These are phyloP conservation scores for Mortierella sp. DNA, from an alignment of 371 early-diverging fungal genomes.

Conservation along the genomic window DNA sequence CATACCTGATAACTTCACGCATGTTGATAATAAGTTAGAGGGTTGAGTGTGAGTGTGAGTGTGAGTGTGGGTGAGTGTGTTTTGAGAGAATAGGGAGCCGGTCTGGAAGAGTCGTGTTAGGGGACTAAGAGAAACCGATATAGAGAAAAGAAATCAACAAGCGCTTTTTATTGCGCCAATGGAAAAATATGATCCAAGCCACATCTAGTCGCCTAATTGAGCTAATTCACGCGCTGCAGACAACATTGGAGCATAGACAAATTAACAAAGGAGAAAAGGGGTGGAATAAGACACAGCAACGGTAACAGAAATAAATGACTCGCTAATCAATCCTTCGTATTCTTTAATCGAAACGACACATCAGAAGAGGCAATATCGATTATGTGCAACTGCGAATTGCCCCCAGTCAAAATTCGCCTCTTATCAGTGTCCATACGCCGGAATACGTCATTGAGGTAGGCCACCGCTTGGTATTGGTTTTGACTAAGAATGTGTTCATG, in stretches of 20 bases:
- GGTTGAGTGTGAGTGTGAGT: slow-evolving; percentile 1
- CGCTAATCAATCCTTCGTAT: background rate
- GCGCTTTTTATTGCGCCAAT: slow-evolving; percentile 10
- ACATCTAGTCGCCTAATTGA: slow-evolving; percentile 2
- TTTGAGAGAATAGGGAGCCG: slow-evolving; percentile 32
- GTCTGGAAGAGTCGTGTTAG: slow-evolving; percentile 52
- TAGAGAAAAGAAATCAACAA: slow-evolving; percentile 33
- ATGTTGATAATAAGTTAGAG: slow-evolving; percentile 62
- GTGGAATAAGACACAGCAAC: background rate
- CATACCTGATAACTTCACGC: slow-evolving; percentile 90
- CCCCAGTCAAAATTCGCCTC: background rate
- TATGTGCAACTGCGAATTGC: background rate
- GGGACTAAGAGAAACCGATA: slow-evolving; percentile 55
- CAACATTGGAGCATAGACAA: background rate
- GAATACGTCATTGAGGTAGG: background rate
- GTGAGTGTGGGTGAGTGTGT: slow-evolving; percentile 8
- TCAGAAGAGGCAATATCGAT: slow-evolving; percentile 15
- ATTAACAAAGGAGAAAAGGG: too few species aligned
- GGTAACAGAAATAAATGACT: background rate
- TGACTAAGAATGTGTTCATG: background rate
- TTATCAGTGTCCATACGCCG: background rate
- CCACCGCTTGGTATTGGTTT: background rate
- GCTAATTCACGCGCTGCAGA: background rate
- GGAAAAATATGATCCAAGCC: background rate
- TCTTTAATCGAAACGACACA: slow-evolving; percentile 7